A percentile compares a stretch with the other conserved stretches of the same genome.
Conservation (phyloP, 2,329 filamentous ascomycete genomes). For the Blastomyces emzantsi region DNA sequence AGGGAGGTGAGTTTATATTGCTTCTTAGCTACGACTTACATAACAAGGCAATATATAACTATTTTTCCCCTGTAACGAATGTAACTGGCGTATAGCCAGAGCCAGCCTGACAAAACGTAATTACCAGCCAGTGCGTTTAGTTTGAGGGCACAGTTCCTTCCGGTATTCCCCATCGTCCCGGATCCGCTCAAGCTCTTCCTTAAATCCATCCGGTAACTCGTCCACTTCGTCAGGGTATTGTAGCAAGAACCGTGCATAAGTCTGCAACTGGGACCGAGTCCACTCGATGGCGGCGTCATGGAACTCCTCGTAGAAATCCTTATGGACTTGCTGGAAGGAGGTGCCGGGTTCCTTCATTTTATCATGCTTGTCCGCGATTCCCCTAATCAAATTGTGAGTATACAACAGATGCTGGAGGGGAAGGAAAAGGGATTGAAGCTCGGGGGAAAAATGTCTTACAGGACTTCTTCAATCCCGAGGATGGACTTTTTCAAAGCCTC, state of each 20-base stretch:
- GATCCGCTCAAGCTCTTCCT: not conserved
- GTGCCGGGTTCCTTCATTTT: conserved; percentile 4
- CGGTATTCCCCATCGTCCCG: conserved; percentile 5
- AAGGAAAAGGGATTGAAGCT: not conserved
- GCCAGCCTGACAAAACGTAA: not conserved
- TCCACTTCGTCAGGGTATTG: not conserved
- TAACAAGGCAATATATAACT: not conserved
- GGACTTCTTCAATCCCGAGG: conserved; percentile 7
- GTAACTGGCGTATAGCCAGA: not conserved
- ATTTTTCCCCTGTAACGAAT: not conserved
- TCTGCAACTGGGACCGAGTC: conserved; percentile 4
- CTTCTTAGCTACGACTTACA: not conserved
- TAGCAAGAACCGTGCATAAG: conserved; percentile 2
- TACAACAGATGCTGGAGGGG: not conserved
- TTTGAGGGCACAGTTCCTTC: not conserved
- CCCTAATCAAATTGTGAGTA: conserved; percentile 5
- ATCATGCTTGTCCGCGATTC: conserved; percentile 1
- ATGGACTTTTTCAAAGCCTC: conserved; percentile 7
- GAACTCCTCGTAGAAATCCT: conserved; percentile 6
- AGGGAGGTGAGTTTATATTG: not conserved
- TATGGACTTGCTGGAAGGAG: conserved; percentile 4
- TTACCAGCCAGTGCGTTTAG: not conserved
- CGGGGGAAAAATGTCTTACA: conserved; percentile 3
- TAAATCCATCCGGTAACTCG: not conserved
- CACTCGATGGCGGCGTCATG: conserved; percentile 2